Conservation (phyloP, 139 green algal genomes). For the Closterium sp. region DNA sequence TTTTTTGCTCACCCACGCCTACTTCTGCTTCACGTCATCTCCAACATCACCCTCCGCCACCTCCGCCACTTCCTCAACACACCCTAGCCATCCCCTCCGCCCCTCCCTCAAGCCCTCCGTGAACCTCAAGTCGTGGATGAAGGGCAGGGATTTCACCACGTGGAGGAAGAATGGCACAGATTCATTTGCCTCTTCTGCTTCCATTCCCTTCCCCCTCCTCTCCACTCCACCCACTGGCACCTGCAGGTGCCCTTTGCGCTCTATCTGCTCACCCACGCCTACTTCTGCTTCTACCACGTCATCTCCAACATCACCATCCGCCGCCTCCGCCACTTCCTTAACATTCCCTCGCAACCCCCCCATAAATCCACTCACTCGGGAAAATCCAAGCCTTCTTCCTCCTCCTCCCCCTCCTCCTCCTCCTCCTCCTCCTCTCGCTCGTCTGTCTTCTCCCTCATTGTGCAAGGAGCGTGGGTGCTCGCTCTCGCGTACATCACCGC, state of each 20-base stretch:
- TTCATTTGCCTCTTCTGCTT: not conserved
- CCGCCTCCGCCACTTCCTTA: not conserved
- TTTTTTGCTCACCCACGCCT: too few relatives aligned
- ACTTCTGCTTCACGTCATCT: too few relatives aligned
- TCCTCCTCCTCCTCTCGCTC: too few relatives aligned
- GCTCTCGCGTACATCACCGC: slow-evolving; percentile 84
- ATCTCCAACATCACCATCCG: slow-evolving; percentile 64
- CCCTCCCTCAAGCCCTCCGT: too few relatives aligned
- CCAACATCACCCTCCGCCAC: too few relatives aligned
- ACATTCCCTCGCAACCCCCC: not conserved
- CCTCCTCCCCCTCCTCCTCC: too few relatives aligned
- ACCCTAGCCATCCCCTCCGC: too few relatives aligned
- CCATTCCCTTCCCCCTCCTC: not conserved
- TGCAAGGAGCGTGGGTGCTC: slow-evolving; percentile 32
- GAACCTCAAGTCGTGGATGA: too few relatives aligned
- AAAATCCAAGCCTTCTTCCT: not conserved
- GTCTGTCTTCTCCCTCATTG: too few relatives aligned
- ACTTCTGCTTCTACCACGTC: slow-evolving; percentile 97
- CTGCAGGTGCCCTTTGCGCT: slow-evolving; percentile 83
- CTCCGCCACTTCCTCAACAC: too few relatives aligned
- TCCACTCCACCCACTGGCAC: not conserved
- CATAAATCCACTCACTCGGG: too few relatives aligned
- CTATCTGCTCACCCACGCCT: slow-evolving; percentile 97
- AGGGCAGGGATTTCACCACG: too few relatives aligned
- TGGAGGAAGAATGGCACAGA: not conserved